Base-by-base conservation (phyloP, 2,329 filamentous ascomycete species). In the Alternaria brassicicola region DNA sequence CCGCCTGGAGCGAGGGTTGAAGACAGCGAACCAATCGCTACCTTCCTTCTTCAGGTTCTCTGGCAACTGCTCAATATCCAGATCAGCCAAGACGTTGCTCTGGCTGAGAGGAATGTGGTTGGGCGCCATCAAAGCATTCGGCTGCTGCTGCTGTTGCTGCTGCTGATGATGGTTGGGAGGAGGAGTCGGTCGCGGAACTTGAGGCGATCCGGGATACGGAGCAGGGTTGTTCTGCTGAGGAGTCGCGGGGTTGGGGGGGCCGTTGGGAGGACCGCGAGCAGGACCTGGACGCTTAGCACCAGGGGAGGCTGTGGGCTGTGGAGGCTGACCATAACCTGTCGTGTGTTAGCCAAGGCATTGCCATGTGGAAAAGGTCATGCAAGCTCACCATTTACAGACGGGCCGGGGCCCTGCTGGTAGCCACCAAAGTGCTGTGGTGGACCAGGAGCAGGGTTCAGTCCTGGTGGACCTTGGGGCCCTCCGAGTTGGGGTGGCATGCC, bases 1-100 rank as follows among this genome's bases (percentile, higher is more conserved):
- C 58, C 95, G 92, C 62, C 91, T 92, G 35, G 97, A 90, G 57
- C 89, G 87, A 42, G 94, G 93, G 79, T 99, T 97, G 85, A 97
- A 99, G 65, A 98, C 91, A 42, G 92, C 94, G 76, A 96, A 96
- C 95, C 95, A 99, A 76, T 98, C 95, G 42, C 86, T 83, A 28
- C 92, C 91, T 56, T 92, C 90, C 76, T 94, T 93, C 85, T 98
- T 98, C 64, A 93, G 87, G 68, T 93, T 89, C 2, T 90, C 86
- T 28, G 93, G 92, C 38, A 98, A 84, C 61, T 92, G 87, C 61
- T 97, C 93, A 6, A 91, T 87, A 68, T 97, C 92, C 59, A 97
- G 85, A 65, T 98, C 94, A 50, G 91, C 91, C 26, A 97, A 84
- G 52, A 89, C 86, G 69, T 91, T 91, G 58, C 86, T 63, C 78